A percentile compares a stretch with the other conserved stretches of the same genome.
Evolutionary conservation across 1,139 yeast species (phyloP).

Genomic region (Zygoascus hellenicus): DNA sequence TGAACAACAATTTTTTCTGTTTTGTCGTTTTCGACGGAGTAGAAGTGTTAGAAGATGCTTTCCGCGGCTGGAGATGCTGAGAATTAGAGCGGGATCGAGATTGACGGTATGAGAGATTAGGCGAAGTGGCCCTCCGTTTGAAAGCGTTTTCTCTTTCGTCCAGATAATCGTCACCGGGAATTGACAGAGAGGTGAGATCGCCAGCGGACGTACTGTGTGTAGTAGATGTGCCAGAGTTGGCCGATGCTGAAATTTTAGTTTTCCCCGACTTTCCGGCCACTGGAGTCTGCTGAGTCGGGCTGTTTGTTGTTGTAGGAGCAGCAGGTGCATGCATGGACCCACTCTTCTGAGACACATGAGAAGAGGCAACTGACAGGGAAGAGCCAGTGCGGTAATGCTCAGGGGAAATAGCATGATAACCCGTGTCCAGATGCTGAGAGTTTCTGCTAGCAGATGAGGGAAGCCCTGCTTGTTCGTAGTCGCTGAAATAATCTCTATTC

Average conservation of each 20-base stretch:
- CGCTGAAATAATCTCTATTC: too few relatives aligned
- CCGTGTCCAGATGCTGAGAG: too few relatives aligned
- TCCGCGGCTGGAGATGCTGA: neutral
- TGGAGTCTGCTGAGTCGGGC: too few relatives aligned
- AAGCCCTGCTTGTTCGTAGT: too few relatives aligned
- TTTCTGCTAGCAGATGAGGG: too few relatives aligned
- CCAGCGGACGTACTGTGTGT: neutral
- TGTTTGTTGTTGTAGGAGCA: too few relatives aligned
- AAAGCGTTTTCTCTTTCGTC: constrained; percentile 7
- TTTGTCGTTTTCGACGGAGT: neutral
- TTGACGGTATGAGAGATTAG: neutral
- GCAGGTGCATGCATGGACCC: too few relatives aligned
- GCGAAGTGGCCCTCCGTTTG: constrained; percentile 1
- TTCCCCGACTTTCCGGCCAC: too few relatives aligned
- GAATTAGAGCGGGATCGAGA: constrained; percentile 4
- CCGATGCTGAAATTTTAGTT: neutral
- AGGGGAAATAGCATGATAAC: too few relatives aligned
- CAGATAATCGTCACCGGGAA: neutral
- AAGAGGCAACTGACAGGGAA: too few relatives aligned
- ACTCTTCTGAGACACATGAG: too few relatives aligned
- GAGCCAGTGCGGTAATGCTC: too few relatives aligned
- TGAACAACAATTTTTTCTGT: neutral
- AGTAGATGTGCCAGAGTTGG: neutral
- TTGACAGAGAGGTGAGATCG: neutral
- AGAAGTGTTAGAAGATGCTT: neutral